These are phyloP conservation scores for Mycena sanguinolenta DNA, from an alignment of 768 basidiomycete species.

Conservation along the genomic window DNA sequence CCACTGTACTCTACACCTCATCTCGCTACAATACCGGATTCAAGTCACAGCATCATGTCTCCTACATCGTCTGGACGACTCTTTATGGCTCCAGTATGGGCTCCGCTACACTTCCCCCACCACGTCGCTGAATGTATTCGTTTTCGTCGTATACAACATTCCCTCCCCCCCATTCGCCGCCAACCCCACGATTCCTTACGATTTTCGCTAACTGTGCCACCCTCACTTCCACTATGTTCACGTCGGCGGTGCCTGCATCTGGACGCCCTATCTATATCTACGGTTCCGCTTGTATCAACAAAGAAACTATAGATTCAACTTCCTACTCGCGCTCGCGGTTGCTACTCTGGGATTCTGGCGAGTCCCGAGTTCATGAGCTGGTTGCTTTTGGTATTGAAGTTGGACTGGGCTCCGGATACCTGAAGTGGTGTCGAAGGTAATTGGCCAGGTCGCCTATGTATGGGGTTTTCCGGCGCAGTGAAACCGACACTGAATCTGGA, in stretches of 20 bases:
- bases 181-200: slow-evolving; percentile 12
- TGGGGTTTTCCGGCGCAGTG: not conserved
- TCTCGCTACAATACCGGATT: slow-evolving; percentile 38
- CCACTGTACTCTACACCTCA: slow-evolving; percentile 40
- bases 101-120: not conserved
- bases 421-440: not conserved
- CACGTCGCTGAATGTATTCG: not conserved
- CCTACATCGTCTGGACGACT: slow-evolving; percentile 34
- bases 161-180: not conserved
- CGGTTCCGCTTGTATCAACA: slow-evolving; percentile 34
- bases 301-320: slow-evolving; percentile 35
- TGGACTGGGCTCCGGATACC: not conserved
- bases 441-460: not conserved
- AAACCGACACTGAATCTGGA: not conserved
- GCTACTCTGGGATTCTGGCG: slow-evolving; percentile 3
- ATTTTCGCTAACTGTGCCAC: slow-evolving; percentile 27
- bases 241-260: slow-evolving; percentile 14
- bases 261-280: slow-evolving; percentile 36
- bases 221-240: slow-evolving; percentile 1
- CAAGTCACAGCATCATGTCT: slow-evolving; percentile 34
- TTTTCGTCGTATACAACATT: slow-evolving; percentile 6
- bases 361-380: not conserved
- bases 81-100: slow-evolving; percentile 9
- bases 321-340: not conserved
- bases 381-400: not conserved